Conservation (phyloP, 345 rosid species). For the Anacardium occidentale region DNA sequence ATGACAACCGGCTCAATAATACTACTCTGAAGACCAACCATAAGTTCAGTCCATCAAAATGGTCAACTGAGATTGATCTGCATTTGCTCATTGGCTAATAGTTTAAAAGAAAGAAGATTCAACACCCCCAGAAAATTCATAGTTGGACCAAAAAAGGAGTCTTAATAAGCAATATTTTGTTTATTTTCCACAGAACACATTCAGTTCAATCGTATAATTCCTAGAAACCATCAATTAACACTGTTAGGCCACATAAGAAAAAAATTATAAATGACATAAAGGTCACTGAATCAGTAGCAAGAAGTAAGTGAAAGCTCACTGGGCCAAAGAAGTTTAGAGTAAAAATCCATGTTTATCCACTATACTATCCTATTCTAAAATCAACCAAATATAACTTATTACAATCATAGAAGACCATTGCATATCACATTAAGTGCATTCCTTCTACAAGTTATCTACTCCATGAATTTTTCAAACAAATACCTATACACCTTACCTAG, state of each 20-base stretch:
- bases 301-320: neutral
- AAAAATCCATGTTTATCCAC: neutral
- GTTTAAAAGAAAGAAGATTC: neutral
- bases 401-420: neutral
- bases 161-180: neutral
- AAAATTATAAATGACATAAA: too few species aligned
- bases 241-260: too few species aligned
- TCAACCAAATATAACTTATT: neutral
- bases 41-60: neutral
- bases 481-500: neutral
- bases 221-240: too few species aligned
- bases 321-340: conserved; percentile 6
- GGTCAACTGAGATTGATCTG: neutral
- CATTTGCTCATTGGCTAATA: neutral
- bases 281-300: too few species aligned
- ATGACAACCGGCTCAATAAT: neutral
- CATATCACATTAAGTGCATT: neutral
- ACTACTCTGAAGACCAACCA: neutral
- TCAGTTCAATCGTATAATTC: too few species aligned
- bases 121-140: neutral
- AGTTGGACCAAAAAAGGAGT: neutral
- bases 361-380: neutral
- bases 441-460: neutral
- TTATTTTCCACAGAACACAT: neutral
- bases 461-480: conserved; percentile 12